Conservation (phyloP, 2,329 filamentous ascomycete genomes). For the Diaporthe amygdali region DNA sequence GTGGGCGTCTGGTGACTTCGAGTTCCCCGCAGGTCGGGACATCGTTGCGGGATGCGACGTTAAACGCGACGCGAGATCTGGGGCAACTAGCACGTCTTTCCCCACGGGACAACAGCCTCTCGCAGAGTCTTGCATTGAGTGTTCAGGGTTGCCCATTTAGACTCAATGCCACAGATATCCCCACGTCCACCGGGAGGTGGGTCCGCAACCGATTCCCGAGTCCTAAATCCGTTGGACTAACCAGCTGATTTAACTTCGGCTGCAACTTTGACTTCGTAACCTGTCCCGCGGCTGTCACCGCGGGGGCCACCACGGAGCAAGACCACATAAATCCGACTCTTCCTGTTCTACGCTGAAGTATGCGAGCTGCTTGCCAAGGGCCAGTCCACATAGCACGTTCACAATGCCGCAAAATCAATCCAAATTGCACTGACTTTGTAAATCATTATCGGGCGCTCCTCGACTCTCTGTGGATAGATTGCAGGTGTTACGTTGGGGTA, state of each 20-base stretch:
- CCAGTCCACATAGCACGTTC: too few relatives aligned
- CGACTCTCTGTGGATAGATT: too few relatives aligned
- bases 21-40: not conserved
- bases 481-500: too few relatives aligned
- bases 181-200: not conserved
- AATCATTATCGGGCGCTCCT: too few relatives aligned
- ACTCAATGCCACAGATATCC: not conserved
- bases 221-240: not conserved
- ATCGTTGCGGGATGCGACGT: not conserved
- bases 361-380: not conserved
- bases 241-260: not conserved
- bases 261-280: too few relatives aligned
- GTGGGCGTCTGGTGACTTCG: not conserved
- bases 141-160: not conserved
- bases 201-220: not conserved
- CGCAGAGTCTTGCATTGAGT: not conserved
- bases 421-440: too few relatives aligned
- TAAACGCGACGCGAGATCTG: not conserved
- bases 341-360: not conserved
- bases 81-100: not conserved
- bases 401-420: too few relatives aligned
- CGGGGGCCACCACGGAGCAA: not conserved
- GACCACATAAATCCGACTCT: not conserved
- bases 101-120: not conserved
- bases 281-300: too few relatives aligned